Base-by-base conservation (phyloP, 2,329 filamentous ascomycete species). In the Botrytis pseudocinerea region DNA sequence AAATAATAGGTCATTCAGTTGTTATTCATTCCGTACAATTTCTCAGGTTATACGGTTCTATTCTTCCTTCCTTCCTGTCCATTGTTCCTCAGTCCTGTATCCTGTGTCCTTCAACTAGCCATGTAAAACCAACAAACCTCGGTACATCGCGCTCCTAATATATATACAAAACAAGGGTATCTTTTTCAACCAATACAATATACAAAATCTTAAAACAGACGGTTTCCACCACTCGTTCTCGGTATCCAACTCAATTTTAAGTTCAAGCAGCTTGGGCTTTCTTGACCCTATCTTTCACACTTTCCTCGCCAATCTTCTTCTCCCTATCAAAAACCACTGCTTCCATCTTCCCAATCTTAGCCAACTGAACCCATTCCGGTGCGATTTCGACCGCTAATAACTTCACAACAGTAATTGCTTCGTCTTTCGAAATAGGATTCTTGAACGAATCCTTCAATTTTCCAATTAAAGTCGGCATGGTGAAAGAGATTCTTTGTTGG, bases 361-460 rank as follows among this genome's bases (percentile, higher is more conserved):
- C 83, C 73, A 87, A 78, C 40, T 82, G 84, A 46, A 87, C 79
- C 87, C 86, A 88, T 63, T 83, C 83, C 16, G 85, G 85, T 59
- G 85, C 82, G 68, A 85, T 82, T 42, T 86, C 81, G 46, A 82
- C 78, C 7, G 83, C 82, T 62, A 88, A 79, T 54, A 88, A 81
- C 69, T 83, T 82, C 69, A 88, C 77, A 79, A 85, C 86, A 2
- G 80, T 79, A 71, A 82, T 82, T 16, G 85, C 84, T 76, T 88
- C 86, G 9, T 83, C 82, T 44, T 81, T 83, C 1, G 84, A 83
- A 61, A 88, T 85, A 0, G 86, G 75, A 9, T 76, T 79, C 44
- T 78, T 80, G 60, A 92, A 83, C 40, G 92, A 94, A 81, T 93
- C 91, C 78, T 87, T 87, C 66, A 94, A 84, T 80, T 90, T 91